phyloP scores from a whole-genome alignment of 305 asterid genomes.

The Solanum hybrid region DNA sequence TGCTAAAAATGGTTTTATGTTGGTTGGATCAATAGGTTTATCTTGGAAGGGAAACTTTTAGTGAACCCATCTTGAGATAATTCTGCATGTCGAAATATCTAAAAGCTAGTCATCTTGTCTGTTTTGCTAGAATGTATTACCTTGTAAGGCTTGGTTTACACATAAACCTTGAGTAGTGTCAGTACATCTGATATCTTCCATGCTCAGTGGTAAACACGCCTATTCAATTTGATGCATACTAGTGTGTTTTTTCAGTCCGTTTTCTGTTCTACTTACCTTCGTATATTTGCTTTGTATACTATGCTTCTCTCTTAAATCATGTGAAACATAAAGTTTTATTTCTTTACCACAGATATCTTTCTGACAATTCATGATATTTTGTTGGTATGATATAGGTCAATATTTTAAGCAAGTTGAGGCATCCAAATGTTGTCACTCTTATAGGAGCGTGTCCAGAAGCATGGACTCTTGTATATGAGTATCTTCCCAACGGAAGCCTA shows the following conservation, averaged over 20 bases:
- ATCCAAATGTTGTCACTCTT: constrained; percentile 73
- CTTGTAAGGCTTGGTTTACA: not conserved
- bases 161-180: not conserved
- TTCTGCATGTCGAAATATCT: not conserved
- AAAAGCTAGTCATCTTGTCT: not conserved
- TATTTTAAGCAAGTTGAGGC: constrained; percentile 78
- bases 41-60: not conserved
- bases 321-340: not conserved
- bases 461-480: constrained; percentile 70
- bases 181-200: not conserved
- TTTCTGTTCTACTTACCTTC: not conserved
- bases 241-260: not conserved
- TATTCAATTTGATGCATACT: not conserved
- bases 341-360: not conserved
- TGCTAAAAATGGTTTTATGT: not conserved
- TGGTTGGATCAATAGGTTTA: not conserved
- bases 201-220: not conserved
- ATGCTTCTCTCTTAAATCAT: not conserved
- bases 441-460: constrained; percentile 87
- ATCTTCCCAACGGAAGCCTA: constrained; percentile 81
- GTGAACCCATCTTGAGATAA: not conserved
- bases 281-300: not conserved
- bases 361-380: constrained; percentile 1
- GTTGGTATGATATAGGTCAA: constrained; percentile 40
- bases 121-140: not conserved